A percentile compares a stretch with the other conserved stretches of the same genome.
phyloP scores from a whole-genome alignment of 2,329 filamentous ascomycete genomes.

The Pseudogymnoascus sp. region DNA sequence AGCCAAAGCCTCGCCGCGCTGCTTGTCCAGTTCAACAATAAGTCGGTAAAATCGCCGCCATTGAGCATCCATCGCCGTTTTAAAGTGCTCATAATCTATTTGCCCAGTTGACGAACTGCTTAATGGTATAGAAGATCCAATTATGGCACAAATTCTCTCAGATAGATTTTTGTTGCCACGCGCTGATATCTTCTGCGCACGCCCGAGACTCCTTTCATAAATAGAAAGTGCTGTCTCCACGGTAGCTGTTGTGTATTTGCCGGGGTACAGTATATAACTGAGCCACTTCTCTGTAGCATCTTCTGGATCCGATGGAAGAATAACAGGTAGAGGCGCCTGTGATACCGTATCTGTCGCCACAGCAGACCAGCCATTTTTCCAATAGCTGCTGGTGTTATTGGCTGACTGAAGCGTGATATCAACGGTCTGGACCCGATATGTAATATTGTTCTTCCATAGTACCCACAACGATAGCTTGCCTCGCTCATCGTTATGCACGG shows the following conservation, averaged over 20 bases:
- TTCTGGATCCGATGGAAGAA: slow-evolving; percentile 55
- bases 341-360: slow-evolving; percentile 54
- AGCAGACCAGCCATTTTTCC: slow-evolving; percentile 62
- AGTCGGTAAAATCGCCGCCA: slow-evolving; percentile 89
- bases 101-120: slow-evolving; percentile 52
- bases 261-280: slow-evolving; percentile 72
- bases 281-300: slow-evolving; percentile 82
- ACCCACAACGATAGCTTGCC: slow-evolving; percentile 60
- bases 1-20: slow-evolving; percentile 72
- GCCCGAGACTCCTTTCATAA: slow-evolving; percentile 59
- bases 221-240: slow-evolving; percentile 77
- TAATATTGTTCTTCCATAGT: slow-evolving; percentile 77
- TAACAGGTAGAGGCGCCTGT: slow-evolving; percentile 44
- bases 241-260: slow-evolving; percentile 69
- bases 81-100: slow-evolving; percentile 69
- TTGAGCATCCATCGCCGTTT: slow-evolving; percentile 65
- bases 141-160: slow-evolving; percentile 66
- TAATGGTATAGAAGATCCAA: slow-evolving; percentile 61
- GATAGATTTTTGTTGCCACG: slow-evolving; percentile 52
- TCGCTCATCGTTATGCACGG: slow-evolving; percentile 42
- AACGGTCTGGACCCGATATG: slow-evolving; percentile 58
- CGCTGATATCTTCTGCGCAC: slow-evolving; percentile 32
- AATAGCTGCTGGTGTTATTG: slow-evolving; percentile 47
- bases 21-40: slow-evolving; percentile 76
- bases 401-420: slow-evolving; percentile 21